A percentile compares a stretch with the other conserved stretches of the same genome.
Evolutionary conservation across 345 rosid species (phyloP).

Genomic region (Boechera divaricarpa): DNA sequence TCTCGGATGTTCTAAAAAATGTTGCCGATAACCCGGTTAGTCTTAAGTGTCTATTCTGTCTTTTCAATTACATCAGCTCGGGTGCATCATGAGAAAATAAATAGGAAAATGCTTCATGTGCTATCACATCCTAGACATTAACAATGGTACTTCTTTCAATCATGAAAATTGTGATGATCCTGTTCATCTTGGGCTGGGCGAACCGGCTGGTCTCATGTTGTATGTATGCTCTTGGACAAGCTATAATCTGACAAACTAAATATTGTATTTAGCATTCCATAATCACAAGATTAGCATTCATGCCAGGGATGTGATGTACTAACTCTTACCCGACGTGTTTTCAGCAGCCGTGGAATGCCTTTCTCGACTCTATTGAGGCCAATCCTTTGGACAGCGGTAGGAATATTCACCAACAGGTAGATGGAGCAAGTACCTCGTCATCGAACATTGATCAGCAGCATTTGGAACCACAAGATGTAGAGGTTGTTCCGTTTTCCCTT

Average conservation of each 20-base stretch:
- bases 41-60: slow-evolving; percentile 21
- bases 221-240: slow-evolving; percentile 1
- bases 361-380: slow-evolving; percentile 50
- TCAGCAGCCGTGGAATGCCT: slow-evolving; percentile 86
- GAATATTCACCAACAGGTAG: slow-evolving; percentile 45
- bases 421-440: slow-evolving; percentile 45
- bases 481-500: slow-evolving; percentile 51
- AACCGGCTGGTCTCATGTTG: slow-evolving; percentile 28
- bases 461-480: slow-evolving; percentile 48
- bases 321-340: slow-evolving; percentile 27
- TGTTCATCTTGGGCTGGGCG: slow-evolving; percentile 21
- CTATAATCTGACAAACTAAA: slow-evolving; percentile 26
- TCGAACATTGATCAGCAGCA: slow-evolving; percentile 50
- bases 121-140: slow-evolving; percentile 23
- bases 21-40: slow-evolving; percentile 57
- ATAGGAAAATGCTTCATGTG: slow-evolving; percentile 10
- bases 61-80: background rate
- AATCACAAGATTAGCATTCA: slow-evolving; percentile 16
- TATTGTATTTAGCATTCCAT: slow-evolving; percentile 24
- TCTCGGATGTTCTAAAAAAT: slow-evolving; percentile 46
- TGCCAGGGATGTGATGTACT: slow-evolving; percentile 12
- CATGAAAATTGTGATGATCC: slow-evolving; percentile 19
- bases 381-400: slow-evolving; percentile 47
- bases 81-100: slow-evolving; percentile 14
- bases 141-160: background rate